A percentile compares a stretch with the other conserved stretches of the same genome.
Evolutionary conservation across 768 basidiomycete species (phyloP).

Genomic region (Neoboletus subvelutipes): DNA sequence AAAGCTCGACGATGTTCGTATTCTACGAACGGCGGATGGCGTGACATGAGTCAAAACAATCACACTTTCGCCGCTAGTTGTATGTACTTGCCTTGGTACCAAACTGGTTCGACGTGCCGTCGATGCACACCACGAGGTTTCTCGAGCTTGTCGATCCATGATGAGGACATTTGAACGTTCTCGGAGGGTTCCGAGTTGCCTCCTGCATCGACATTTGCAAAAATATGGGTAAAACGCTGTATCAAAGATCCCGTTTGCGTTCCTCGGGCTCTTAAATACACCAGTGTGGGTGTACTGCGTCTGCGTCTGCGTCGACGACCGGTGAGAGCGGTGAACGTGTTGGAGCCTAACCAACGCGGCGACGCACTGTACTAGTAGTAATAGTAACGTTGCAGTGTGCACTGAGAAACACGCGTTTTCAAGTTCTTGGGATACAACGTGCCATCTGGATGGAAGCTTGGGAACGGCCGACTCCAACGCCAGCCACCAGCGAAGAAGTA

Average conservation of each 20-base stretch:
- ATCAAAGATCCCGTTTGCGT: not conserved
- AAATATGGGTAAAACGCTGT: not conserved
- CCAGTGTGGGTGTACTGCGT: not conserved
- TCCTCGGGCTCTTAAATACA: not conserved
- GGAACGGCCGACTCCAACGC: not conserved
- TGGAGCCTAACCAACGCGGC: not conserved
- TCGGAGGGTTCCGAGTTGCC: not conserved
- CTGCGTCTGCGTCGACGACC: no score
- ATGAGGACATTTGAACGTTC: slow-evolving; percentile 3
- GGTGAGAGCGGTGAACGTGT: not conserved
- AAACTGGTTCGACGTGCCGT: slow-evolving; percentile 43
- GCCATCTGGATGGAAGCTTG: not conserved
- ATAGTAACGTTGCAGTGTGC: not conserved
- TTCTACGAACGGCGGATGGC: slow-evolving; percentile 28
- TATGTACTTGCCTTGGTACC: slow-evolving; percentile 34
- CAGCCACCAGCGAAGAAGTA: not conserved
- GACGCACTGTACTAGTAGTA: not conserved
- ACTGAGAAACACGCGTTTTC: slow-evolving; percentile 13
- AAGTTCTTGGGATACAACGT: slow-evolving; percentile 10
- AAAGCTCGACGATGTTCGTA: slow-evolving; percentile 43
- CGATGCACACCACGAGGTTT: slow-evolving; percentile 36
- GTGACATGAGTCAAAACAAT: not conserved
- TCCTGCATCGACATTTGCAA: slow-evolving; percentile 10
- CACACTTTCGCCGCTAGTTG: no score
- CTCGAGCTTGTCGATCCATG: slow-evolving; percentile 1